A percentile compares a stretch with the other conserved stretches of the same genome.
phyloP scores from a whole-genome alignment of 2,329 filamentous ascomycete genomes.

The Aspergillus amoenus region DNA sequence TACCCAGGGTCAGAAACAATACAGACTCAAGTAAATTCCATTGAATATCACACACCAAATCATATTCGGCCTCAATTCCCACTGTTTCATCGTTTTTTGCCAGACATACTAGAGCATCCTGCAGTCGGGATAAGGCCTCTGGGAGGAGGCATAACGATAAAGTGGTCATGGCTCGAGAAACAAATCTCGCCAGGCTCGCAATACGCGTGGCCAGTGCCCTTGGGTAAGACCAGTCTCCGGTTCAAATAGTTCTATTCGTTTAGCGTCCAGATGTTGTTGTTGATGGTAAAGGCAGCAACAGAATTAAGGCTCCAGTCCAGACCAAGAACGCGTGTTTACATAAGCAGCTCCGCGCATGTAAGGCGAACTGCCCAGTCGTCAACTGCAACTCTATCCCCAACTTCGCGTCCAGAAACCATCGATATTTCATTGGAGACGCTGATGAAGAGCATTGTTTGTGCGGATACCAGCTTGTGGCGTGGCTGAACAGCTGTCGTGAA shows the following conservation, averaged over 20 bases:
- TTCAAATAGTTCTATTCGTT: neutral
- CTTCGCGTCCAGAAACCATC: neutral
- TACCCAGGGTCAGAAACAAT: constrained; percentile 9
- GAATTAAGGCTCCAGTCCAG: constrained; percentile 1
- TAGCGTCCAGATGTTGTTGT: constrained; percentile 1
- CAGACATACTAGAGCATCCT: constrained; percentile 61
- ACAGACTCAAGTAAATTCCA: too few relatives aligned
- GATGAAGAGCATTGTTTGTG: neutral
- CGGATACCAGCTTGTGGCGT: neutral
- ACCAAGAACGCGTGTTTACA: constrained; percentile 20
- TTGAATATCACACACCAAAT: constrained; percentile 35
- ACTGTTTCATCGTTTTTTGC: constrained; percentile 64
- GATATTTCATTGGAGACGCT: neutral
- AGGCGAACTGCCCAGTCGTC: neutral
- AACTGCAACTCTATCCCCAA: neutral
- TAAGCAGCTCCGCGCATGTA: constrained; percentile 14
- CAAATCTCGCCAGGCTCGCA: neutral
- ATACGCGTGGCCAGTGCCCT: neutral
- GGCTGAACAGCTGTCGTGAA: constrained; percentile 2
- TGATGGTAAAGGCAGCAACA: neutral
- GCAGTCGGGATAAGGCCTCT: constrained; percentile 55
- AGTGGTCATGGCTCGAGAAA: constrained; percentile 29
- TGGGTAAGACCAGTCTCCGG: too few relatives aligned
- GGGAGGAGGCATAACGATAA: constrained; percentile 56
- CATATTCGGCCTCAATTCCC: constrained; percentile 60